Percentiles rank a stretch among this genome's conserved stretches.
phyloP scores from a whole-genome alignment of 169 alveolate genomes.

The Prorocentrum cordatum region DNA sequence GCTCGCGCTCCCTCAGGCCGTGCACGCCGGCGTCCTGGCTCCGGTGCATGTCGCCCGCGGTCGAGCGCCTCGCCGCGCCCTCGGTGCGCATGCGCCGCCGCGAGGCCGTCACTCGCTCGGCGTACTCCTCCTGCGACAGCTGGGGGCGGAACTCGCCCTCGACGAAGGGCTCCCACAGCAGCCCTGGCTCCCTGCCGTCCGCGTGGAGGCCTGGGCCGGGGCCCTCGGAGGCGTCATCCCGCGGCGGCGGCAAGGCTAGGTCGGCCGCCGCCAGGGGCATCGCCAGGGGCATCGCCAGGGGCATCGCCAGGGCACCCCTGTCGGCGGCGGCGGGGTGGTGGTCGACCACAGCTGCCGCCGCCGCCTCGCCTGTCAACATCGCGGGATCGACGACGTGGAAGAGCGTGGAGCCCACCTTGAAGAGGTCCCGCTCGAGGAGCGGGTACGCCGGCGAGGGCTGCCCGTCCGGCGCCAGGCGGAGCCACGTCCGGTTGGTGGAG shows the following conservation, averaged over 20 bases:
- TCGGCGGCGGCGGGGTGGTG: too few species aligned
- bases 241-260: too few species aligned
- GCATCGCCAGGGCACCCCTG: too few species aligned
- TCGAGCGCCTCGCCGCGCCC: too few species aligned
- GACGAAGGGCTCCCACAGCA: conserved; percentile 42
- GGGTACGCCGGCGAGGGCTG: conserved; percentile 46
- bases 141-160: conserved; percentile 24
- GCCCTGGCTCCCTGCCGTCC: conserved; percentile 11
- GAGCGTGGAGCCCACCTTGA: conserved; percentile 60
- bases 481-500: conserved; percentile 57
- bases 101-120: conserved; percentile 17
- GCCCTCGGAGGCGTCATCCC: too few species aligned
- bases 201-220: too few species aligned
- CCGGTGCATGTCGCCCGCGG: conserved; percentile 22
- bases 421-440: conserved; percentile 57
- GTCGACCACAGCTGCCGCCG: too few species aligned
- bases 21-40: conserved; percentile 24
- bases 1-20: conserved; percentile 22
- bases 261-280: too few species aligned
- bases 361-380: too few species aligned
- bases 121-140: conserved; percentile 29
- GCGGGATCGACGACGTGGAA: too few species aligned
- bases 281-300: too few species aligned
- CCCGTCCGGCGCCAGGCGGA: conserved; percentile 61
- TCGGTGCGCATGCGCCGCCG: conserved; percentile 22